Base-by-base conservation (phyloP, 176 grass and related monocot species). In the Juncus effusus region DNA sequence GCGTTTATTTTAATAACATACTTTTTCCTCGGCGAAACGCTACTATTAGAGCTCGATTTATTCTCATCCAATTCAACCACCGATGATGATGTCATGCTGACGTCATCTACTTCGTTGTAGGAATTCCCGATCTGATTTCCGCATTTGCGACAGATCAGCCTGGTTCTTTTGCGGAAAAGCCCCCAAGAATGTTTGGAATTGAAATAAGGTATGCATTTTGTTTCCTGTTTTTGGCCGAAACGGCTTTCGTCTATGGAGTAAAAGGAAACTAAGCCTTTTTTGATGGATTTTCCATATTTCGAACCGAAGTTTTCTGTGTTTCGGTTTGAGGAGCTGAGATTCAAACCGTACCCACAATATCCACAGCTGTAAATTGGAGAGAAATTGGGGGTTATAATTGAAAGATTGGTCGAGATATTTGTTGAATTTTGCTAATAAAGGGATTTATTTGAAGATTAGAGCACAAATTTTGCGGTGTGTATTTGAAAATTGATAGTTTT, bases 261-360 rank as follows among this genome's bases (percentile, higher is more conserved):
- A 61, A 84, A 84, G 16, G 81, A 69, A 7, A 84, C 69, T 28
- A 84, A 12, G 41, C 75, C 81, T 66, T 84, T 84, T 72, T 54
- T 84, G 47, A 84, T 79, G 35, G 81, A 61, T 54, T 84, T 84
- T 9, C 81, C 81, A 40, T 84, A 79, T 73, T 78, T 78, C 10
- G 56, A 67, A 54, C 76, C 81, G 45, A 84, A 74, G 57, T 78
- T 74, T 54, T 64, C 55, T 36, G 81, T 84, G 64, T 84, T 74
- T 44, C 81, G 63, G 38, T 74, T 58, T 14, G 81, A 84, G 52
- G 81, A 78, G 65, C 70, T 79, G 16, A 84, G 62, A 73, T 84
- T 84, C 66, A 84, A 55, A 38, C 62, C 65, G 47, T 84, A 84
- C 38, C 81, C 81, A 66, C 81, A 84, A 60, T 69, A 54, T 12